Conservation (phyloP, 2,329 filamentous ascomycete species). For the Microascus cirrosus region DNA sequence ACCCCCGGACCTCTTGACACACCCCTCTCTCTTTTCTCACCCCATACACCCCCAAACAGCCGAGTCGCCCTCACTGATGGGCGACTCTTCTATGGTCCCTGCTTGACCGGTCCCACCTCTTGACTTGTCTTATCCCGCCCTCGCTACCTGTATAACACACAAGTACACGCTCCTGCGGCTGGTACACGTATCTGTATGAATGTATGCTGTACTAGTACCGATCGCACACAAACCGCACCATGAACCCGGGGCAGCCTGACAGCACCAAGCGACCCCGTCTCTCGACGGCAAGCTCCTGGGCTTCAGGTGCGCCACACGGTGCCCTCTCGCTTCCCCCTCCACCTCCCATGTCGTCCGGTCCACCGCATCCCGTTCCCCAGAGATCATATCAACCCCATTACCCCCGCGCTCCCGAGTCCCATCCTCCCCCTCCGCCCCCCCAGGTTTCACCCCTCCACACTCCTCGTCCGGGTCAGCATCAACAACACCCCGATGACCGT, state of each 20-base stretch:
- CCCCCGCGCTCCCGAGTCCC: constrained; percentile 11
- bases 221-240: constrained; percentile 33
- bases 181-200: constrained; percentile 14
- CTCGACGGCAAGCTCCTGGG: constrained; percentile 30
- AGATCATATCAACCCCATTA: constrained; percentile 23
- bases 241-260: constrained; percentile 49
- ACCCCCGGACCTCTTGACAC: constrained; percentile 1
- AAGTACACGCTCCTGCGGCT: constrained; percentile 2
- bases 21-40: neutral
- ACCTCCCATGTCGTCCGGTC: constrained; percentile 14
- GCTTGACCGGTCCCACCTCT: constrained; percentile 10
- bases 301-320: constrained; percentile 34
- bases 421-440: constrained; percentile 9
- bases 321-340: constrained; percentile 34
- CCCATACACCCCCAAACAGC: constrained; percentile 1
- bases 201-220: constrained; percentile 15
- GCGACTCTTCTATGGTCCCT: constrained; percentile 11
- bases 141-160: constrained; percentile 8
- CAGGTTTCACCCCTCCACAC: constrained; percentile 15
- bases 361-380: constrained; percentile 18
- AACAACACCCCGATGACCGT: constrained; percentile 35
- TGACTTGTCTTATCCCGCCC: constrained; percentile 3
- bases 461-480: constrained; percentile 16
- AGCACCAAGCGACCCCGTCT: constrained; percentile 45
- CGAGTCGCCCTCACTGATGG: constrained; percentile 19